Percentiles rank a stretch among this genome's conserved stretches.
These are phyloP conservation scores for Incumbomyces delicatus DNA, from an alignment of 2,329 filamentous ascomycete species.

Conservation along the genomic window DNA sequence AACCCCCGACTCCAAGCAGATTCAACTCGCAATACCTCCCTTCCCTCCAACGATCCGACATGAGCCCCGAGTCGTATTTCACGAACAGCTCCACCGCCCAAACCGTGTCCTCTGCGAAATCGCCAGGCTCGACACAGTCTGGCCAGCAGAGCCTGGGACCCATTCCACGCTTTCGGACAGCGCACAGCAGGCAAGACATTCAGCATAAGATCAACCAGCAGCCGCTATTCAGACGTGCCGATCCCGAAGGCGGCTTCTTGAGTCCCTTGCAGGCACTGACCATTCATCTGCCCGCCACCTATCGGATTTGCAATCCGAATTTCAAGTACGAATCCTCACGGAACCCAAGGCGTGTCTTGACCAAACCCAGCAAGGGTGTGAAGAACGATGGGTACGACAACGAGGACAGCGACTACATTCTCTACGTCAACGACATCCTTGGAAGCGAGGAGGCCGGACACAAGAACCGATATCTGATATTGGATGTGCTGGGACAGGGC, in stretches of 20 bases:
- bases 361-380: constrained; percentile 93
- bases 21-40: constrained; percentile 58
- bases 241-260: constrained; percentile 95
- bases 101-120: constrained; percentile 51
- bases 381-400: constrained; percentile 99
- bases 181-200: constrained; percentile 63
- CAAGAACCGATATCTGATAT: constrained; percentile 96
- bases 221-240: constrained; percentile 82
- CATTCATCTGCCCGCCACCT: constrained; percentile 83
- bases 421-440: constrained; percentile 97
- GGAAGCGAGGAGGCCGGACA: constrained; percentile 96
- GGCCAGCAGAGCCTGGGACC: constrained; percentile 45
- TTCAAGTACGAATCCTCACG: constrained; percentile 99
- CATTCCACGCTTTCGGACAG: constrained; percentile 79
- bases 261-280: constrained; percentile 95
- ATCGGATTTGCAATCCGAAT: constrained; percentile 92
- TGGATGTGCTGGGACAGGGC: constrained; percentile 92
- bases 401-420: constrained; percentile 97
- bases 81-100: constrained; percentile 60
- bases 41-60: constrained; percentile 59
- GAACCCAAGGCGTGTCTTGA: constrained; percentile 88
- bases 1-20: constrained; percentile 22
- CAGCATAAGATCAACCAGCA: constrained; percentile 76
- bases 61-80: constrained; percentile 60
- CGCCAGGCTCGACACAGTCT: constrained; percentile 30